These are phyloP conservation scores for Herpetomonas tarakana DNA, from an alignment of 208 protist species.

Conservation along the genomic window DNA sequence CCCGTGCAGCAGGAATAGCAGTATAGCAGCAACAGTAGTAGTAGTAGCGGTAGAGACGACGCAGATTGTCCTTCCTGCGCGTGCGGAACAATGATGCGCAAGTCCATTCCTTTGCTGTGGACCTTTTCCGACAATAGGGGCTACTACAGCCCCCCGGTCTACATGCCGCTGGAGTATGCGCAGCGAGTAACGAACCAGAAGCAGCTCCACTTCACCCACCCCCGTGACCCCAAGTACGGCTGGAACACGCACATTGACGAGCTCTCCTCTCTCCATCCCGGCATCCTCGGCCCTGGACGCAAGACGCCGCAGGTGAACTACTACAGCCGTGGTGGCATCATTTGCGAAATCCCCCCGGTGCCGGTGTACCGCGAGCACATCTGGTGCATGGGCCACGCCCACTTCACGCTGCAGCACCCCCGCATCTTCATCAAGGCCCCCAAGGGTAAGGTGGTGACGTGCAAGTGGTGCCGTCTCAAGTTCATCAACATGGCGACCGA, in stretches of 20 bases:
- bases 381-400: conserved; percentile 85
- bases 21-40: too few species aligned
- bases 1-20: too few species aligned
- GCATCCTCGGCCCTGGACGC: conserved; percentile 69
- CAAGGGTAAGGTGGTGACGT: conserved; percentile 64
- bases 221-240: conserved; percentile 82
- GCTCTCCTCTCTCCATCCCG: conserved; percentile 65
- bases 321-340: conserved; percentile 76
- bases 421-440: conserved; percentile 90
- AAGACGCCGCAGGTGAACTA: conserved; percentile 81
- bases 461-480: conserved; percentile 89
- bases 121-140: conserved; percentile 77
- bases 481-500: conserved; percentile 90
- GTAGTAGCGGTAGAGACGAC: too few species aligned
- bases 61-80: too few species aligned
- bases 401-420: conserved; percentile 81
- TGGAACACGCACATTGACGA: conserved; percentile 82
- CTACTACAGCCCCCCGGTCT: conserved; percentile 81
- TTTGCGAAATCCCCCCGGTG: conserved; percentile 85
- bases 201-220: conserved; percentile 77
- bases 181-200: conserved; percentile 82
- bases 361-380: conserved; percentile 83
- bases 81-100: conserved; percentile 39
- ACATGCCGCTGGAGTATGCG: conserved; percentile 86
- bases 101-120: conserved; percentile 37